Conservation (phyloP, 192 early-diverging fungal genomes). For the Dimargaris verticillata region DNA sequence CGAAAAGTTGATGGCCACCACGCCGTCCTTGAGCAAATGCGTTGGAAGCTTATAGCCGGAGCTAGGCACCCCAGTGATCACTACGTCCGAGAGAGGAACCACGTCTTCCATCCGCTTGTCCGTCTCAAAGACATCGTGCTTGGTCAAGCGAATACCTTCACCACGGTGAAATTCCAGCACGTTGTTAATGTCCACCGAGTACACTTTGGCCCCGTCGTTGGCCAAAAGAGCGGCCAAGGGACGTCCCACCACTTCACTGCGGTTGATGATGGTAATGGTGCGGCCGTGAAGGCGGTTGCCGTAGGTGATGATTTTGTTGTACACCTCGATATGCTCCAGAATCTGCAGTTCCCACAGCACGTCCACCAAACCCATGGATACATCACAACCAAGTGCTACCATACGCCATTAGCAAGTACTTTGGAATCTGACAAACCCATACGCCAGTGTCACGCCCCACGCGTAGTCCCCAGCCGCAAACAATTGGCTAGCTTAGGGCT, state of each 20-base stretch:
- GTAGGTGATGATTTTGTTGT: conserved; percentile 71
- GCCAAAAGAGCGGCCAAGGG: conserved; percentile 92
- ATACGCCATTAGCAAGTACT: no score
- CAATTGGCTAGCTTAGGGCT: no score
- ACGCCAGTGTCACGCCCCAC: no score
- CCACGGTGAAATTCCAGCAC: conserved; percentile 66
- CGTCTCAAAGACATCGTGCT: conserved; percentile 52
- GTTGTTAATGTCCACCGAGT: conserved; percentile 83
- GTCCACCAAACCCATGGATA: no score
- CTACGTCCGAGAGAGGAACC: conserved; percentile 78
- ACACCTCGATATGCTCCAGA: conserved; percentile 88
- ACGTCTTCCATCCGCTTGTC: conserved; percentile 58
- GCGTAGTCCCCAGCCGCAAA: no score
- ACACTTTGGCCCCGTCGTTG: conserved; percentile 96
- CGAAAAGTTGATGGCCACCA: conserved; percentile 93
- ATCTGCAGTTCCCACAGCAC: conserved; percentile 25
- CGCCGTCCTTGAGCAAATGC: conserved; percentile 82
- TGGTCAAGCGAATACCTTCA: conserved; percentile 38
- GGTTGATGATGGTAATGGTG: conserved; percentile 85
- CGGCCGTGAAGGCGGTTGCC: conserved; percentile 91
- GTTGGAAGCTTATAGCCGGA: conserved; percentile 78
- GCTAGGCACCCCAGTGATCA: conserved; percentile 92
- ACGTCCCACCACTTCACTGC: conserved; percentile 92
- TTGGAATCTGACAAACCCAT: no score
- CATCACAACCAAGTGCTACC: no score